Base-by-base conservation (phyloP, 257 asterid genomes). In the Ilex asprella region DNA sequence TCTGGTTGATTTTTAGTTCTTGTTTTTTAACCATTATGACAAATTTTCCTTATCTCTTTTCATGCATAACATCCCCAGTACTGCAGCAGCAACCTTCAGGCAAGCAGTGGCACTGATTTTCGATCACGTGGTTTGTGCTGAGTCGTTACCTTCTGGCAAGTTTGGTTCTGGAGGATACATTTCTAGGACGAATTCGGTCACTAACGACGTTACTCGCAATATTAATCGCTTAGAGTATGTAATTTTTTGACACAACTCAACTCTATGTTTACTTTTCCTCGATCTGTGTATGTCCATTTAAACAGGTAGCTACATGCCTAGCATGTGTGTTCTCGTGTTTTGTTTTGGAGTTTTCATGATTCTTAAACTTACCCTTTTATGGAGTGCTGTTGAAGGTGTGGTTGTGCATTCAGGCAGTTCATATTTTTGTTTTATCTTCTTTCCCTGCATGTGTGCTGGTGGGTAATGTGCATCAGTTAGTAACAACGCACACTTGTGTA, bases 51-150 rank as follows among this genome's bases (percentile, higher is more conserved):
- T 7, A 14, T n/a, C 30, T 14, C 27, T 52, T 71, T 31, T 29
- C 57, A 67, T 69, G 67, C 65, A 63, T 44, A 70, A 73, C 63
- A 71, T 78, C 46, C 79, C 75, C 88, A 92, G 99, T 74, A 92
- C 99, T 79, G 99, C 99, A 54, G 99, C 99, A 75, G 99, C 99
- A 86, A 92, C 99, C 57, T 89, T 92, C 86, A 84, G 99, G 74
- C 99, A 92, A 76, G 96, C 97, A 70, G 99, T 87, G 67, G 99
- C 99, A 50, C 73, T 92, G 86, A 85, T 92, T 71, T 92, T 92
- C 78, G 99, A 92, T 79, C 85, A 79, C 14, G 96, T 92, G 73
- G 76, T 87, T 74, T 55, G 61, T 59, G 82, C 89, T 60, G 99
- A 92, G 79, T 84, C 97, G 71, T 85, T 92, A 61, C 96, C 97